These are phyloP conservation scores for Calamus simplicifolius DNA, from an alignment of 176 grass and related monocot species.

Conservation along the genomic window DNA sequence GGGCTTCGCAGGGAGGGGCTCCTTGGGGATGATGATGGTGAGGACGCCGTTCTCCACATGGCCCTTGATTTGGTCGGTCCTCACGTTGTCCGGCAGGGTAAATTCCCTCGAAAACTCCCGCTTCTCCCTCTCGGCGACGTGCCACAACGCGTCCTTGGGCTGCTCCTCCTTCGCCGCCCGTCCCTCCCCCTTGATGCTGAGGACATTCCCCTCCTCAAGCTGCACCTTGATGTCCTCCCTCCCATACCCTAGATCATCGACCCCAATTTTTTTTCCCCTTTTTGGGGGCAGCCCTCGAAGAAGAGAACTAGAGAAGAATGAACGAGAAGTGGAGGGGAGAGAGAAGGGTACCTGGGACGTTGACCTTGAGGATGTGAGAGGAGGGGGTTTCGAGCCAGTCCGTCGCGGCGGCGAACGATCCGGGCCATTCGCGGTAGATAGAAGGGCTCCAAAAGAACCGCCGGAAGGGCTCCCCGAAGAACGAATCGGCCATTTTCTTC, in stretches of 20 bases:
- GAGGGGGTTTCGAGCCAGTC: constrained; percentile 82
- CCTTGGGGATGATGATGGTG: constrained; percentile 65
- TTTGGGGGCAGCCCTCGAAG: background rate
- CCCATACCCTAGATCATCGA: constrained; percentile 27
- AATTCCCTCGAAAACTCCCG: constrained; percentile 50
- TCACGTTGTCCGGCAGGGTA: constrained; percentile 50
- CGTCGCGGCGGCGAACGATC: constrained; percentile 29
- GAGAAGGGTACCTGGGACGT: constrained; percentile 42
- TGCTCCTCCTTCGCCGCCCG: constrained; percentile 5
- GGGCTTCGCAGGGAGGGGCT: constrained; percentile 32
- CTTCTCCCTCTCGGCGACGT: constrained; percentile 64
- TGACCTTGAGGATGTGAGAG: constrained; percentile 57
- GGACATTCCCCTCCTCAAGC: constrained; percentile 68
- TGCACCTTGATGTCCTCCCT: constrained; percentile 78
- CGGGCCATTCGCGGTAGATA: constrained; percentile 26
- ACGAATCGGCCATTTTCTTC: constrained; percentile 37
- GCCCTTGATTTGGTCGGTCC: constrained; percentile 56
- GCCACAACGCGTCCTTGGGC: constrained; percentile 44
- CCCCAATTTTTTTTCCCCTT: background rate
- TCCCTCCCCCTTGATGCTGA: constrained; percentile 38
- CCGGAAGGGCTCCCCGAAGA: constrained; percentile 50
- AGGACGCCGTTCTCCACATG: constrained; percentile 69
- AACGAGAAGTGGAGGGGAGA: background rate
- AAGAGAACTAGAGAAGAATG: background rate
- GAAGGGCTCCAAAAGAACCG: constrained; percentile 46